Evolutionary conservation across 139 green algal genomes (phyloP), one percentile per base, ranked within the genome.

Genomic region (Zygnema cylindricum): DNA sequence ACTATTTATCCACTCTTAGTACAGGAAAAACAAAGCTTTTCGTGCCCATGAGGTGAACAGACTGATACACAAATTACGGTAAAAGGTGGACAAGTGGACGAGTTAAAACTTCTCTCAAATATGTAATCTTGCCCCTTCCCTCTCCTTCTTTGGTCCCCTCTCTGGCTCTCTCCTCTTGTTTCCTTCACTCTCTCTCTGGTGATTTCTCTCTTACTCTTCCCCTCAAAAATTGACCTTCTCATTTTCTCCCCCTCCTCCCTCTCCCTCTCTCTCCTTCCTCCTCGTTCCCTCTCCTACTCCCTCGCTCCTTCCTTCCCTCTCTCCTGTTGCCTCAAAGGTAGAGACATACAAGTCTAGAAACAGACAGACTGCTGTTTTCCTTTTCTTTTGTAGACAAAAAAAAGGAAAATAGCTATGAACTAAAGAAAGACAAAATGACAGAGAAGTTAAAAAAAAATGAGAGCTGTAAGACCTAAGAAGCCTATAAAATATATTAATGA

Each of bases 121-220:
- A 73, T 35, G 57, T 25, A 73, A 73, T 35, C 57, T 25, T 25
- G 25, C 30, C 33, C 30, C 25, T 35, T 81, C 84, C 84, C 86
- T 89, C 84, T 89, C 86, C 84, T 87, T 89, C 7, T 42, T 54
- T 30, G 84, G 85, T 36, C 38, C 55, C n/a, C 85, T 89, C 76
- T 89, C 76, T n/a, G 84, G 39, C 76, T 41, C 86, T 1, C 75
- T 36, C 57, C 30, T 73, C 57, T 73, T 73, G 30, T 30, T 35
- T 30, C 57, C 57, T 30, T 30, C 57, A 73, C 57, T 30, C 57
- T 73, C 57, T 73, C 57, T 30, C 57, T 73, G 25, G 25, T 73
- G 57, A 25, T 30, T 30, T 25, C 57, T 30, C 57, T 73, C 57
- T 25, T 30, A 25, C 57, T 30, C 57, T 30, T 73, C 57, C 57